These are phyloP conservation scores for Lathyrus oleraceus DNA, from an alignment of 306 rosid species.

Conservation along the genomic window DNA sequence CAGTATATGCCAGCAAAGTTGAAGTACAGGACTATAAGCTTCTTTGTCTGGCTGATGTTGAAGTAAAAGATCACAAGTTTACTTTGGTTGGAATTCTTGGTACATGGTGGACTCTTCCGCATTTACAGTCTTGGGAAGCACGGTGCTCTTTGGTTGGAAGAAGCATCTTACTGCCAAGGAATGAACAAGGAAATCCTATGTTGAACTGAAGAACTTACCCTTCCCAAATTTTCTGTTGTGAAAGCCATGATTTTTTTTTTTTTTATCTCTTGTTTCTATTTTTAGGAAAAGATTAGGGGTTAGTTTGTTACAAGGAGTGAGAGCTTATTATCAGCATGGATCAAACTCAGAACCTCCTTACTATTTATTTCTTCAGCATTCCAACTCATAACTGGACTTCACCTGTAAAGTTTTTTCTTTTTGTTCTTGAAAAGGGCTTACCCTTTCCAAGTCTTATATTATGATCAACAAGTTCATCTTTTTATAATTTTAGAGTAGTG, in stretches of 20 bases:
- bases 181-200: conserved; percentile 17
- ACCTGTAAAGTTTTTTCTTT: too few relatives aligned
- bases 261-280: neutral
- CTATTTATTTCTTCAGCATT: too few relatives aligned
- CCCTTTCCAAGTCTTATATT: too few relatives aligned
- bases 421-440: too few relatives aligned
- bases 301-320: neutral
- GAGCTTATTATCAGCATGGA: neutral
- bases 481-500: too few relatives aligned
- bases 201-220: neutral
- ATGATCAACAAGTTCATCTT: too few relatives aligned
- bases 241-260: neutral
- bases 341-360: neutral
- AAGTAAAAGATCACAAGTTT: conserved; percentile 52
- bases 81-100: conserved; percentile 76
- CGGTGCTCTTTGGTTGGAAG: conserved; percentile 38
- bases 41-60: conserved; percentile 64
- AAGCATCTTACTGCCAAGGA: conserved; percentile 31
- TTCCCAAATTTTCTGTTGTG: neutral
- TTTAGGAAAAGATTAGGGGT: neutral
- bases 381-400: too few relatives aligned
- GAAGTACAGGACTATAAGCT: conserved; percentile 76
- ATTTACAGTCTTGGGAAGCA: conserved; percentile 27
- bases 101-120: conserved; percentile 73
- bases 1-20: conserved; percentile 67